These are phyloP conservation scores for Kodamaea arcana DNA, from an alignment of 1,139 yeast species.

Conservation along the genomic window DNA sequence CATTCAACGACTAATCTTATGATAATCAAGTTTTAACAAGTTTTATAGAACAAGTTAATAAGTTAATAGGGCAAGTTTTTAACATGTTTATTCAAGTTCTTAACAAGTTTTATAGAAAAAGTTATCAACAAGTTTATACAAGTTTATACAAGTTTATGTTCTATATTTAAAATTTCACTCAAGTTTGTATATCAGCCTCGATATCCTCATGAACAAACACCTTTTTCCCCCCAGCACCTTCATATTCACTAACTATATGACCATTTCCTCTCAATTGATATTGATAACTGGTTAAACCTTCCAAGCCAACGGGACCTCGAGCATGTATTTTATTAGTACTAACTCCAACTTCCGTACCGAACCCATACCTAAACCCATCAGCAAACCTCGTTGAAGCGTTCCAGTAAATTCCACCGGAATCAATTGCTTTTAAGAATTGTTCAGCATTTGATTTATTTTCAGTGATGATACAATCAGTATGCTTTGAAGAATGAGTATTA, in stretches of 20 bases:
- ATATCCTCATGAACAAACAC: constrained; percentile 73
- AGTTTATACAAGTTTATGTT: no score
- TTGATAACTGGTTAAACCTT: constrained; percentile 93
- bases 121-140: no score
- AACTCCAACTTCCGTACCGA: constrained; percentile 98
- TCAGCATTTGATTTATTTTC: constrained; percentile 68
- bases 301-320: constrained; percentile 97
- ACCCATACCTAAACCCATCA: constrained; percentile 97
- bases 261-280: constrained; percentile 90
- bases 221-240: constrained; percentile 87
- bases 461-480: constrained; percentile 90
- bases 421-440: constrained; percentile 75
- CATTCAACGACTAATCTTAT: no score
- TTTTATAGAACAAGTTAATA: no score
- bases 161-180: no score
- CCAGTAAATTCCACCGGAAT: constrained; percentile 98
- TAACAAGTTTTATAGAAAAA: no score
- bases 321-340: constrained; percentile 97
- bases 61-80: no score
- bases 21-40: no score
- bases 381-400: constrained; percentile 96
- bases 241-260: constrained; percentile 84
- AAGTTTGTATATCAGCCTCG: no score
- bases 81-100: no score
- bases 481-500: constrained; percentile 89